Base-by-base conservation (phyloP, 2,329 filamentous ascomycete species). In the Pseudogymnoascus sp. region DNA sequence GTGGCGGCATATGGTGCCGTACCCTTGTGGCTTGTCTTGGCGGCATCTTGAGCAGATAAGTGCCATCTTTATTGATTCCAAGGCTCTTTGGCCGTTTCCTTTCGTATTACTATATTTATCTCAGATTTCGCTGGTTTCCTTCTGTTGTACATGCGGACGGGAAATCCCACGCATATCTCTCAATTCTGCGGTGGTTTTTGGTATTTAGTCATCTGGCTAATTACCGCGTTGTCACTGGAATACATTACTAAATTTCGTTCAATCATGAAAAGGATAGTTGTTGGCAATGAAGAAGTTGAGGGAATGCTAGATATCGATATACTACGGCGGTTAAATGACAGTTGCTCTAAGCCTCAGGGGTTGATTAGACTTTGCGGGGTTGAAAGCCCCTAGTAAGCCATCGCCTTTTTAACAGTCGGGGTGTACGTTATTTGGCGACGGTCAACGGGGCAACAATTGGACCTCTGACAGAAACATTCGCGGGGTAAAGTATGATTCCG, bases 341-440 rank as follows among this genome's bases (percentile, higher is more conserved):
- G 29, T 14, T 34, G 26, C 23, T 34, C 26, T 34, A 57, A 57
- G 47, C 6, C 26, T 18, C 47, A 18, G 26, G 47, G 47, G 47
- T 31, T 18, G n/a, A 57, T 57, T 57, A 34, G 26, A 57, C 26
- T 57, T 57, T 57, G 47, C 47, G n/a, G 47, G 47, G 47, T 54
- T 54, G 45, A 57, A 57, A 57, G n/a, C 2, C 8, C 45, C 47
- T 16, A 34, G 47, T 57, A 57, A 57, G 47, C 21, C 47, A 34
- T 57, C 10, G 47, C 47, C n/a, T 34, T 57, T 57, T 57, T 57
- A 57, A 18, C 47, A 57, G n/a, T 57, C 47, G 26, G 47, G n/a
- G 2, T 34, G n/a, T 34, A 57, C 11, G 47, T n/a, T 31, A 57
- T 57, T 34, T 57, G 26, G n/a, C n/a, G n/a, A 6, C 47, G 47